Evolutionary conservation across 495 filamentous ascomycete species (phyloP), one percentile per base, ranked within the genome.

Genomic region (Penicillium salamii): DNA sequence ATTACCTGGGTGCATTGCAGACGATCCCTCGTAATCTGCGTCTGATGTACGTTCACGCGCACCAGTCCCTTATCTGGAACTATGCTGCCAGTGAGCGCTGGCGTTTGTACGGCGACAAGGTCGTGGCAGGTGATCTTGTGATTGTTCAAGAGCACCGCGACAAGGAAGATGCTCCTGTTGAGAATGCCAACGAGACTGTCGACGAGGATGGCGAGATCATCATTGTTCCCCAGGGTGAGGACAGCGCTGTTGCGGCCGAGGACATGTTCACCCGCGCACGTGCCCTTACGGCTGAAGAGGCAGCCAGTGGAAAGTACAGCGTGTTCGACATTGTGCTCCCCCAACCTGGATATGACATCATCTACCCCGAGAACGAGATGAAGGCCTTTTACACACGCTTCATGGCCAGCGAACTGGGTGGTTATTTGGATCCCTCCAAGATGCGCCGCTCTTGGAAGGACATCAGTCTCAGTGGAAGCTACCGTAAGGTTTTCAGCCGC

Each of bases 11-110:
- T 11, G 90, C 92, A 0, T 62, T 98, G 43, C 78, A 84, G 61
- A 74, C 74, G 23, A 89, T 97, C 48, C 84, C 81, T 7, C 78
- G 91, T 2, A 85, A 86, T 31, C 76, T 96, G 67, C 82, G 88
- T 13, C 77, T 89, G 29, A 97, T 97, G 88, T 98, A 98, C 55
- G 84, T 95, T 11, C 93, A 98, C 57, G 93, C 95, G 21, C 97
- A 95, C 69, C 93, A 98, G 63, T 91, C 87, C 5, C 77, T 90
- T 8, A 86, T 98, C 7, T 98, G 91, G 91, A 98, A 98, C 69
- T 72, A 77, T 48, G 89, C 84, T 19, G 90, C 79, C 12, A 84
- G 85, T 46, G 84, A 84, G 55, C 86, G 93, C 47, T 93, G 83
- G 88, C 81, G 80, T 33, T 72, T 75, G 15, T 88, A 83, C 61